Base-by-base conservation (phyloP, 805 yeast genomes). In the Schizosaccharomyces octosporus region DNA sequence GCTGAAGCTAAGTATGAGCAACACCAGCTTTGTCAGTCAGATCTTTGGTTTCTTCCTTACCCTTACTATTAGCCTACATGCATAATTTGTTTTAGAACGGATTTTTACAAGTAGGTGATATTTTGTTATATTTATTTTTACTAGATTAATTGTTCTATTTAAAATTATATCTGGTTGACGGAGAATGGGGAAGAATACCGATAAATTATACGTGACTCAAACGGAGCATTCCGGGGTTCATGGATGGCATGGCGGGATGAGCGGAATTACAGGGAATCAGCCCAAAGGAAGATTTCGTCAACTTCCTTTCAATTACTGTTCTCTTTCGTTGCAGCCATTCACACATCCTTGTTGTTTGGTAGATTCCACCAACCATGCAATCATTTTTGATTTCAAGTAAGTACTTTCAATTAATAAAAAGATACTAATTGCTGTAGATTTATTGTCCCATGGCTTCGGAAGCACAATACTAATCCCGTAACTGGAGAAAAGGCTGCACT, bases 121-220 rank as follows among this genome's bases (percentile, higher is more conserved):
- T 45, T 45, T 2, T 19, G 11, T n/a, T 6, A 6, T 24, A 19
- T 45, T 45, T 45, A 45, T 45, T 45, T 45, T 45, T 45, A 19
- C 27, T 15, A 19, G 4, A 19, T 19, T 45, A 45, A 15, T 24
- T 24, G 51, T 45, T 19, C 11, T 5, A 45, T 9, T 24, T n/a
- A 9, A 17, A 19, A 4, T 6, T n/a, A 19, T 9, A 3, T 31
- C 32, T 45, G 27, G 6, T 45, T 9, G 21, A 45, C 7, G 11
- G 24, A 41, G 48, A 7, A 71, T 71, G 73, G 73, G 73, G 27
- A 71, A 71, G 60, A 71, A 70, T 61, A 71, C 73, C 2, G 73
- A 71, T 61, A 71, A 71, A 62, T 63, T 71, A 24, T 71, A 65
- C 62, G 67, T 71, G 19, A 71, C 73, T 11, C 72, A 69, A 36